Evolutionary conservation across 495 filamentous ascomycete genomes (phyloP), one percentile per base, ranked within the genome.

Genomic region (Amphirosellinia nigrospora): DNA sequence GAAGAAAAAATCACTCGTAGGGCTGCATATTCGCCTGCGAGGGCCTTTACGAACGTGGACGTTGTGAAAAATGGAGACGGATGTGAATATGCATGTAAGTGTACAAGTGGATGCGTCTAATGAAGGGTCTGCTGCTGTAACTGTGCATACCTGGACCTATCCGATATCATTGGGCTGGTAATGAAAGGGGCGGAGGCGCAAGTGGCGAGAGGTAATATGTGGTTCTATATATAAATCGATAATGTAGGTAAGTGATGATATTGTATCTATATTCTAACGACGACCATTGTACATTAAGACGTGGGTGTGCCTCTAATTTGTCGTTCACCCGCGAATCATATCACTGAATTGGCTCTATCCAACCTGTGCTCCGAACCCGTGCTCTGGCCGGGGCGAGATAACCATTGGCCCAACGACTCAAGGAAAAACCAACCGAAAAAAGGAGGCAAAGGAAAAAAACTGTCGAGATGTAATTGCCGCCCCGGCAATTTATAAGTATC

Each of bases 11-110:
- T 39, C 64, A n/a, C 36, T 66, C 23, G 38, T 66, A 66, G 64
- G 64, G 64, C 64, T 66, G 64, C 64, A 66, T 55, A 56, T 56
- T 58, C 64, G 50, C 64, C 48, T 66, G 64, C 64, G 64, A 58
- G 64, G 64, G 38, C 48, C 50, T 66, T 66, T 36, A 21, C 56
- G n/a, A n/a, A n/a, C 13, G 15, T 9, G 21, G 48, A 28, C 21
- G 34, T 2, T 32, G 48, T 23, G 16, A 39, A 46, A 32, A 32
- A 34, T 41, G 41, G 60, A 46, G 16, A 63, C 36, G 23, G 0
- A n/a, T 36, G 6, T 32, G 30, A n/a, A 34, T 38, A 21, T 58
- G 53, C 36, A 11, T 59, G 28, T 38, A 21, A 36, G 55, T 38
- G 55, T 59, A 23, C 23, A 36, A 16, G 55, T 38, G 32, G 15